Evolutionary conservation across 2,329 filamentous ascomycete genomes (phyloP).

Genomic region (Elsinoe perseae): DNA sequence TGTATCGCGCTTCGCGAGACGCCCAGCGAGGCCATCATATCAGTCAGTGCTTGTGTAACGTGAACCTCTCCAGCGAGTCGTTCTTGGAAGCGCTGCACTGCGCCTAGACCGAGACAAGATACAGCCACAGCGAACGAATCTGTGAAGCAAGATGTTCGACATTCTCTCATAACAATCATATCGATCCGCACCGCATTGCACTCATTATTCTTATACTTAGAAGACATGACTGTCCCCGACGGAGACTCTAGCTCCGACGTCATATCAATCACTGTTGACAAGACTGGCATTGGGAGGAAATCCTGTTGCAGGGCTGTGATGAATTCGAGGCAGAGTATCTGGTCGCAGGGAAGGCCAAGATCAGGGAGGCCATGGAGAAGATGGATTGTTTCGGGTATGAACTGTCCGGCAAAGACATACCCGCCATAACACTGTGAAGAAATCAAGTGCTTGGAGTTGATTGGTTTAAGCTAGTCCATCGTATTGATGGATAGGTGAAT

Average conservation of each 20-base stretch:
- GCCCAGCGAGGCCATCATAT: background rate
- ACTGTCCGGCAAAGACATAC: background rate
- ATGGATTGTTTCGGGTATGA: background rate
- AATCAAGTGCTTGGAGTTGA: too few relatives aligned
- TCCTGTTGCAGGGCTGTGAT: background rate
- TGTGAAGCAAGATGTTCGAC: too few relatives aligned
- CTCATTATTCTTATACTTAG: too few relatives aligned
- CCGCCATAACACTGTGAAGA: background rate
- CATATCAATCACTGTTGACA: too few relatives aligned
- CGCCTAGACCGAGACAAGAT: too few relatives aligned
- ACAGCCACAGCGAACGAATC: background rate
- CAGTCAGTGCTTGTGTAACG: background rate
- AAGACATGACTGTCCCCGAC: too few relatives aligned
- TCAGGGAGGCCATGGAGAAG: background rate
- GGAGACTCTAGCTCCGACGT: too few relatives aligned
- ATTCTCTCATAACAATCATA: too few relatives aligned
- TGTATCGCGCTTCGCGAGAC: background rate
- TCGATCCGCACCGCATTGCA: too few relatives aligned
- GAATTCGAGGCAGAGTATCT: background rate
- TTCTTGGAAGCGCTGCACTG: too few relatives aligned
- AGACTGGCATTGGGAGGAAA: too few relatives aligned
- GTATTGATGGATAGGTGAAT: background rate
- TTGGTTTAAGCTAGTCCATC: too few relatives aligned
- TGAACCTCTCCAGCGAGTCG: background rate
- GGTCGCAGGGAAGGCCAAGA: background rate